Evolutionary conservation across 176 grass and related monocot species (phyloP).

Genomic region (Paspalum vaginatum): DNA sequence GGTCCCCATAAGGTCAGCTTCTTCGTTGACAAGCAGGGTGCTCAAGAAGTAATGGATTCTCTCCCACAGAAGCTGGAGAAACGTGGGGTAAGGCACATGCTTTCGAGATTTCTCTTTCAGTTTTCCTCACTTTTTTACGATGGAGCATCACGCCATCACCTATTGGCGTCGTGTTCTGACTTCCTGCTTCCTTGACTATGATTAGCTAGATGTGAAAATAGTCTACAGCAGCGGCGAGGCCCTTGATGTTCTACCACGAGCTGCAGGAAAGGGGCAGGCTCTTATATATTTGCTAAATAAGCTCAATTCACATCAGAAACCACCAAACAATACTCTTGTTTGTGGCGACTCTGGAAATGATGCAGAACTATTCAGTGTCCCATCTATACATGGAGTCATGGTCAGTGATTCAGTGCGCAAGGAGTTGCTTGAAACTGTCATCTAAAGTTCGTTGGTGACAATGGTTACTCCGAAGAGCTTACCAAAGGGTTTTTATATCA

Average conservation of each 20-base stretch:
- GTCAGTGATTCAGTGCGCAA: conserved; percentile 52
- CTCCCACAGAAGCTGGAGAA: conserved; percentile 60
- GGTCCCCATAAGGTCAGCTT: conserved; percentile 93
- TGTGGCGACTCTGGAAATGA: conserved; percentile 95
- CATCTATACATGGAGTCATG: conserved; percentile 79
- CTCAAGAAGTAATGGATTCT: conserved; percentile 63
- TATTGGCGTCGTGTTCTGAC: conserved; percentile 4
- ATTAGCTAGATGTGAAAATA: conserved; percentile 93
- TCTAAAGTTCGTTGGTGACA: conserved; percentile 15
- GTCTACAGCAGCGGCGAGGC: conserved; percentile 78
- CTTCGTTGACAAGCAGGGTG: conserved; percentile 65
- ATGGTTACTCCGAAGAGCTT: conserved; percentile 28
- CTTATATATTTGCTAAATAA: conserved; percentile 82
- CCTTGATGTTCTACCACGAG: conserved; percentile 76
- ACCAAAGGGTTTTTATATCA: conserved; percentile 38
- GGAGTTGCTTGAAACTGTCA: conserved; percentile 15
- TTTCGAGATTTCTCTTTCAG: background rate
- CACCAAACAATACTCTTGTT: conserved; percentile 74
- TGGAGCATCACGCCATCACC: background rate
- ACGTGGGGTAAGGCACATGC: conserved; percentile 48
- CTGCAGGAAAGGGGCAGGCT: conserved; percentile 90
- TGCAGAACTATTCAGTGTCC: conserved; percentile 85
- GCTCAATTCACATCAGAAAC: conserved; percentile 62
- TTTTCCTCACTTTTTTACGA: background rate
- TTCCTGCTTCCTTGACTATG: conserved; percentile 24